Conservation (phyloP, 2,329 filamentous ascomycete genomes). For the Diaporthe sp. region DNA sequence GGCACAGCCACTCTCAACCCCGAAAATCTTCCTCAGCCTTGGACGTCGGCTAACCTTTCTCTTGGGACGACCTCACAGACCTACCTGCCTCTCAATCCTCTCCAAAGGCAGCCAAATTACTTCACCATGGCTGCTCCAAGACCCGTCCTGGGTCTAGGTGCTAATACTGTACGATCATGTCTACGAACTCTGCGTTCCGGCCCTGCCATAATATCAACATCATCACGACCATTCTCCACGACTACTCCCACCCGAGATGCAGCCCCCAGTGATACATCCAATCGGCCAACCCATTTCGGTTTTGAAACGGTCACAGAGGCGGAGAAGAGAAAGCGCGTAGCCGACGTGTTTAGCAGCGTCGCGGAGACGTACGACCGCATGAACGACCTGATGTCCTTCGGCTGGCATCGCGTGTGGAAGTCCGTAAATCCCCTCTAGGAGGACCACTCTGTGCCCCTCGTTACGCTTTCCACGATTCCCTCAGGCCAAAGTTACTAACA, state of each 20-base stretch:
- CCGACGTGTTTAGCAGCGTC: constrained; percentile 93
- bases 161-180: constrained; percentile 30
- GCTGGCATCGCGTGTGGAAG: constrained; percentile 97
- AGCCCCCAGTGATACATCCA: constrained; percentile 44
- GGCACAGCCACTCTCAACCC: constrained; percentile 26
- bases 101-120: background rate
- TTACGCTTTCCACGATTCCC: background rate
- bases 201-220: constrained; percentile 29
- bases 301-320: constrained; percentile 87
- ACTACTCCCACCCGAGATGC: constrained; percentile 21
- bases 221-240: constrained; percentile 31
- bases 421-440: constrained; percentile 48
- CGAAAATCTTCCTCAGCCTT: constrained; percentile 36
- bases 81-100: background rate
- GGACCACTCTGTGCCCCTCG: background rate
- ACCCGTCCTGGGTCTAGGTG: constrained; percentile 23
- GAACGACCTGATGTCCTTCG: constrained; percentile 99
- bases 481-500: constrained; percentile 28
- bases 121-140: constrained; percentile 33
- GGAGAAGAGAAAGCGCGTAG: constrained; percentile 80
- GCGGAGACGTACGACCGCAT: constrained; percentile 96
- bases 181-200: constrained; percentile 23
- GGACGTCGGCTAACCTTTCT: constrained; percentile 1
- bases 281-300: constrained; percentile 87
- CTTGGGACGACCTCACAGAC: background rate